Conservation (phyloP, 2,329 filamentous ascomycete species). For the Lachnellula willkommii region DNA sequence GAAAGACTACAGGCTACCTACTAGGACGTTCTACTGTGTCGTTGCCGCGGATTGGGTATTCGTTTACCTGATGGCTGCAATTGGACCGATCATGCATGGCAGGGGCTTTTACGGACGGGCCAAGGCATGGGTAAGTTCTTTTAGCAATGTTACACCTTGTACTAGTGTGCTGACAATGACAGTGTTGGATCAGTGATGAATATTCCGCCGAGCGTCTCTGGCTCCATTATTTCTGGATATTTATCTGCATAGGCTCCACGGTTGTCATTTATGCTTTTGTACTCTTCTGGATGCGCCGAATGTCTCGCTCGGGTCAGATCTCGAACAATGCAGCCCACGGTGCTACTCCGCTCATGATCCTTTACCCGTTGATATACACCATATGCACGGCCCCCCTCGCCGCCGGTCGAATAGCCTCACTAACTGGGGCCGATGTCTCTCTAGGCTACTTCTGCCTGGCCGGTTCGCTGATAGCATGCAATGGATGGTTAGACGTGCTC, state of each 20-base stretch:
- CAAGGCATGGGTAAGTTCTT: constrained; percentile 51
- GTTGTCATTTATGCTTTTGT: constrained; percentile 42
- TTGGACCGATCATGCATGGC: constrained; percentile 37
- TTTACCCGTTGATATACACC: constrained; percentile 65
- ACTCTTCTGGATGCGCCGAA: constrained; percentile 23
- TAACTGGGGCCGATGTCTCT: constrained; percentile 48
- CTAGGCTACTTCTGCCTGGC: constrained; percentile 54
- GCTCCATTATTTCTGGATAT: constrained; percentile 63
- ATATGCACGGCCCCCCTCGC: constrained; percentile 64
- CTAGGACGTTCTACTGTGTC: constrained; percentile 43
- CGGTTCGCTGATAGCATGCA: constrained; percentile 52
- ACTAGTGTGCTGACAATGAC: not conserved
- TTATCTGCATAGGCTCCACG: constrained; percentile 44
- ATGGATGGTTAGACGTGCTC: constrained; percentile 50
- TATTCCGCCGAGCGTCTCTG: constrained; percentile 51
- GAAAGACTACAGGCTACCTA: constrained; percentile 46
- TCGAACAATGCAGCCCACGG: constrained; percentile 9
- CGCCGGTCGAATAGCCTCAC: constrained; percentile 56
- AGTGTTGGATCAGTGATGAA: constrained; percentile 59
- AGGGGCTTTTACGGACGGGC: constrained; percentile 56
- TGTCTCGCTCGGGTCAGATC: not conserved
- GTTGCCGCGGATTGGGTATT: constrained; percentile 53
- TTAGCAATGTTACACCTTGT: not conserved
- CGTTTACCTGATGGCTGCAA: constrained; percentile 50
- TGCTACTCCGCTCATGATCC: constrained; percentile 48